phyloP scores from a whole-genome alignment of 2,329 filamentous ascomycete genomes.

The Talaromyces sp. region DNA sequence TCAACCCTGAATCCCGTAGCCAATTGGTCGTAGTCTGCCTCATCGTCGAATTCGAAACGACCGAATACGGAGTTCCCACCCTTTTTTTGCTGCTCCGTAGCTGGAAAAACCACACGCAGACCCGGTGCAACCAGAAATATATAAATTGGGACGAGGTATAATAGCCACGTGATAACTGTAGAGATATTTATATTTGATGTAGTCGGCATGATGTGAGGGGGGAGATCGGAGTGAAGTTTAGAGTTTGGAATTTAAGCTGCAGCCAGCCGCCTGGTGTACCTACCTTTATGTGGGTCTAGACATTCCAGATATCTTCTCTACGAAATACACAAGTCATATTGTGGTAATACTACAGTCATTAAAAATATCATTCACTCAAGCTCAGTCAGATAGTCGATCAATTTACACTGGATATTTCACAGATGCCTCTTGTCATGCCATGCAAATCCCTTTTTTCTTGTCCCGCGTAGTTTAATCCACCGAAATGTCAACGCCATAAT shows the following conservation, averaged over 20 bases:
- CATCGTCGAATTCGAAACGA: slow-evolving; percentile 18
- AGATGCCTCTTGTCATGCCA: slow-evolving; percentile 1
- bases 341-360: neutral
- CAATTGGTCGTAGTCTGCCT: slow-evolving; percentile 18
- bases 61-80: neutral
- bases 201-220: slow-evolving; percentile 23
- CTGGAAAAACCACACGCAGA: slow-evolving; percentile 22
- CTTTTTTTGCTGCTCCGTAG: slow-evolving; percentile 1
- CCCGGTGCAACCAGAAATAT: slow-evolving; percentile 36
- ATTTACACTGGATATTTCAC: neutral
- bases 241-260: neutral
- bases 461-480: neutral
- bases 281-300: neutral
- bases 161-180: slow-evolving; percentile 32
- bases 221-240: neutral
- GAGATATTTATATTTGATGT: slow-evolving; percentile 26
- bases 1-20: slow-evolving; percentile 24
- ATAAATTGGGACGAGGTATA: slow-evolving; percentile 39
- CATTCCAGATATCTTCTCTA: neutral
- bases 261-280: neutral
- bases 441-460: neutral
- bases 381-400: neutral
- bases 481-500: neutral
- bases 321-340: neutral
- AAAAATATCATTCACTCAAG: neutral